Conservation (phyloP, 176 grass and related monocot genomes). For the Juncus effusus region DNA sequence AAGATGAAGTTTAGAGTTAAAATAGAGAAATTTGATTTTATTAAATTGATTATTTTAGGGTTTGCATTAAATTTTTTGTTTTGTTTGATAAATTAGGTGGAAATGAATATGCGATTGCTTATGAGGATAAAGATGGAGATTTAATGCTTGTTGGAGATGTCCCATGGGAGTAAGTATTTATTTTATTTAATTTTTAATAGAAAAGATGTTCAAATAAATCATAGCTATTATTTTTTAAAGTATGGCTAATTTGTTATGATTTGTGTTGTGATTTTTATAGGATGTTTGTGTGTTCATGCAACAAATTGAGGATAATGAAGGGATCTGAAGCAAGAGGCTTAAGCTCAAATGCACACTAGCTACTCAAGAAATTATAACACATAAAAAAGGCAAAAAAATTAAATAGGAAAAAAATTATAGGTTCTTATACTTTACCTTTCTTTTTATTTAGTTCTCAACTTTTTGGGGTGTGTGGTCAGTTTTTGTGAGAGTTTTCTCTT, state of each 20-base stretch:
- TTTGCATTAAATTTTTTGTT: not conserved
- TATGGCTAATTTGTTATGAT: not conserved
- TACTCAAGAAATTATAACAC: not conserved
- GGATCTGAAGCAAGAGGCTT: conserved; percentile 41
- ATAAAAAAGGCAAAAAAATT: not conserved
- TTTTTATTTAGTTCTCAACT: conserved; percentile 6
- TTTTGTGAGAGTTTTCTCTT: not conserved
- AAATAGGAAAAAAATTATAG: too few relatives aligned
- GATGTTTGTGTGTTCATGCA: conserved; percentile 42
- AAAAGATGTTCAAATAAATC: not conserved
- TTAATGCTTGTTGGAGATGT: conserved; percentile 45
- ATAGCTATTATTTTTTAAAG: too few relatives aligned
- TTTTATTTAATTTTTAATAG: not conserved
- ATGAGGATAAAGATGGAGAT: conserved; percentile 44
- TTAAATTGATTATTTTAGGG: conserved; percentile 7
- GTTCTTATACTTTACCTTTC: too few relatives aligned
- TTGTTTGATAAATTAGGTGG: conserved; percentile 24
- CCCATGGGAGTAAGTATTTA: conserved; percentile 36
- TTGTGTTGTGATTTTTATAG: conserved; percentile 24
- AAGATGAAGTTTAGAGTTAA: not conserved
- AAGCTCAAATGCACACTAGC: conserved; percentile 19
- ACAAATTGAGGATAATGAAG: conserved; percentile 42
- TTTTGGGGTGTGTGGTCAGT: not conserved
- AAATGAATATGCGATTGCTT: conserved; percentile 34
- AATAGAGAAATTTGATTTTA: not conserved